Evolutionary conservation across 2,329 filamentous ascomycete species (phyloP).

Genomic region (Macrophomina tecta): DNA sequence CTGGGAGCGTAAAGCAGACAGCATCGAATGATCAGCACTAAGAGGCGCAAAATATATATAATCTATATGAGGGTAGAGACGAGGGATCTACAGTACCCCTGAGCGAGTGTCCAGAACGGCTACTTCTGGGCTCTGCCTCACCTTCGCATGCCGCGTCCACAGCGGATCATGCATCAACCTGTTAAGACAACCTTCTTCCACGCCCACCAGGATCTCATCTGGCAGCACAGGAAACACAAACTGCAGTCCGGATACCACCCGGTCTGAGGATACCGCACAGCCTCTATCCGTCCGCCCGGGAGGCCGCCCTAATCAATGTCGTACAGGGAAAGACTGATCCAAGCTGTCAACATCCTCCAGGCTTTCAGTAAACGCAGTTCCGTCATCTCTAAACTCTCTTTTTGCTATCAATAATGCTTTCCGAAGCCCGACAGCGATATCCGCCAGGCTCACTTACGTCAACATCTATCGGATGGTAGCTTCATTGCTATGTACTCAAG

Average conservation of each 20-base stretch:
- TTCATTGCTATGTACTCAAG: background rate
- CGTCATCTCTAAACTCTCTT: background rate
- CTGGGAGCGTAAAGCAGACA: too few relatives aligned
- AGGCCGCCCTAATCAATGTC: constrained; percentile 10
- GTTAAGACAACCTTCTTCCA: background rate
- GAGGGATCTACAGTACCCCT: too few relatives aligned
- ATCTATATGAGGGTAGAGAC: too few relatives aligned
- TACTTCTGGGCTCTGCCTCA: background rate
- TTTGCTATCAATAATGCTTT: background rate
- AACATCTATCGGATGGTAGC: background rate
- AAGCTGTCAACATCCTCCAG: constrained; percentile 5
- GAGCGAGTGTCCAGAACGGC: too few relatives aligned
- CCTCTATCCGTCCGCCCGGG: background rate
- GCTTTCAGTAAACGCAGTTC: background rate
- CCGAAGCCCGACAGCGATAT: constrained; percentile 6
- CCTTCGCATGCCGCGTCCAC: constrained; percentile 11
- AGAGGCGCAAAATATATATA: too few relatives aligned
- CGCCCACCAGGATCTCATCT: constrained; percentile 18
- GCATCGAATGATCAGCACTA: too few relatives aligned
- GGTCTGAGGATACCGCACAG: background rate
- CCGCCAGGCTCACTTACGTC: background rate
- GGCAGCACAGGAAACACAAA: background rate
- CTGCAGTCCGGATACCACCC: constrained; percentile 12
- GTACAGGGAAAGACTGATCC: constrained; percentile 10
- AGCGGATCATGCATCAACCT: constrained; percentile 4